Base-by-base conservation (phyloP, 805 yeast species). In the Lipomyces kockii region DNA sequence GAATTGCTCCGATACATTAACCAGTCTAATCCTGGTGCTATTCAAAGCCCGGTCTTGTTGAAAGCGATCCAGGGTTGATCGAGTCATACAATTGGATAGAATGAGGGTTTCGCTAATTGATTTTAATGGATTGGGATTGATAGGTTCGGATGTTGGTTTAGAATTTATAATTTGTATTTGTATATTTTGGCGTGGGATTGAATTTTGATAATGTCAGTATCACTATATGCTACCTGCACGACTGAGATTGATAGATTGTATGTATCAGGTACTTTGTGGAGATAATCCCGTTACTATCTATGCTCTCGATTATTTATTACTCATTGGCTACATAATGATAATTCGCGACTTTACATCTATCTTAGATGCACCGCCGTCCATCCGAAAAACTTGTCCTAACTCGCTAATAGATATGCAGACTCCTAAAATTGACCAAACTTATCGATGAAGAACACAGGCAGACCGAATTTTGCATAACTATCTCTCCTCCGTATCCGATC, bases 1-100 rank as follows among this genome's bases (percentile, higher is more conserved):
- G 89, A 85, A 67, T 84, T 92, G 76, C 84, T 92, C 79, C 89
- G 87, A 78, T 88, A 84, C 80, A 83, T 92, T 75, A 90, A 91
- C 76, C 80, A 83, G 65, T 85, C 86, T 71, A 87, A 82, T 76
- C 78, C 86, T 46, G 92, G 93, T 5, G 34, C 58, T 4, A 63
- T 68, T n/a, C 67, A 43, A 43, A 43, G 49, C 11, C 37, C 35
- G 49, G 55, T 49, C 5, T 43, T 62, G 56, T 54, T 60, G 46
- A 29, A 58, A 22, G 55, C 64, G 22, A 62, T 62, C 5, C 56
- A 57, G 54, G n/a, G 22, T 54, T 51, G 29, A 51, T 43, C 22
- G 57, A 6, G 9, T 43, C 14, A 17, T 37, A 37, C 39, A 14
- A 37, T 37, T n/a, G 49, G 14, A 43, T 43, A n/a, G 49, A n/a